Evolutionary conservation across 805 yeast species (phyloP).

Genomic region (Kluyveromyces nonfermentans): DNA sequence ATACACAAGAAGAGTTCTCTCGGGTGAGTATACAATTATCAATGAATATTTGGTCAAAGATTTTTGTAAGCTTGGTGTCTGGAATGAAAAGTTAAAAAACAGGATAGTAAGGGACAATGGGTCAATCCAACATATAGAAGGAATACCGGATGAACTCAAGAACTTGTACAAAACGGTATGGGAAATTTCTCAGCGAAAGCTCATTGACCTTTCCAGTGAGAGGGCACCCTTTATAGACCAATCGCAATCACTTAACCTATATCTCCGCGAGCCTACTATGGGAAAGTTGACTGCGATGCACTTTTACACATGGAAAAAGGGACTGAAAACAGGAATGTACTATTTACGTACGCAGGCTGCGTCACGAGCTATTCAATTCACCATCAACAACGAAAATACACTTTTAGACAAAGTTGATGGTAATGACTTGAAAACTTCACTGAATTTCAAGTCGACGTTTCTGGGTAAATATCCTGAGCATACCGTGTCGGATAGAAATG

Average conservation of each 20-base stretch:
- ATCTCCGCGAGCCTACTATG: slow-evolving; percentile 80
- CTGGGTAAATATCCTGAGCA: slow-evolving; percentile 14
- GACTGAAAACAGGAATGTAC: slow-evolving; percentile 95
- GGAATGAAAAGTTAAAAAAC: slow-evolving; percentile 73
- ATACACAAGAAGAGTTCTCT: slow-evolving; percentile 76
- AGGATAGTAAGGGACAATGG: slow-evolving; percentile 68
- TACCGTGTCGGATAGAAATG: slow-evolving; percentile 5
- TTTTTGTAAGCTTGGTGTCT: slow-evolving; percentile 65
- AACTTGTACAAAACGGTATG: slow-evolving; percentile 85
- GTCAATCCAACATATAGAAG: slow-evolving; percentile 64
- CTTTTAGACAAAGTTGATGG: slow-evolving; percentile 36
- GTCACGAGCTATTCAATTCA: slow-evolving; percentile 88
- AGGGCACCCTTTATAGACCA: slow-evolving; percentile 82
- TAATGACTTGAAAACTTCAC: slow-evolving; percentile 27
- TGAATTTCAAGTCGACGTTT: slow-evolving; percentile 9
- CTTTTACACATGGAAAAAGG: slow-evolving; percentile 95
- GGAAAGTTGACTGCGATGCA: slow-evolving; percentile 95
- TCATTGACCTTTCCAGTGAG: slow-evolving; percentile 78
- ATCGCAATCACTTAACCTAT: slow-evolving; percentile 85
- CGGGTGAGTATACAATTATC: slow-evolving; percentile 89
- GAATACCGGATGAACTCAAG: slow-evolving; percentile 65
- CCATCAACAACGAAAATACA: slow-evolving; percentile 51
- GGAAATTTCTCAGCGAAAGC: slow-evolving; percentile 80
- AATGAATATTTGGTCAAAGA: slow-evolving; percentile 78
- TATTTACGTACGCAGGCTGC: slow-evolving; percentile 95